phyloP scores from a whole-genome alignment of 768 basidiomycete genomes.

The Agrocybe chaxingu region DNA sequence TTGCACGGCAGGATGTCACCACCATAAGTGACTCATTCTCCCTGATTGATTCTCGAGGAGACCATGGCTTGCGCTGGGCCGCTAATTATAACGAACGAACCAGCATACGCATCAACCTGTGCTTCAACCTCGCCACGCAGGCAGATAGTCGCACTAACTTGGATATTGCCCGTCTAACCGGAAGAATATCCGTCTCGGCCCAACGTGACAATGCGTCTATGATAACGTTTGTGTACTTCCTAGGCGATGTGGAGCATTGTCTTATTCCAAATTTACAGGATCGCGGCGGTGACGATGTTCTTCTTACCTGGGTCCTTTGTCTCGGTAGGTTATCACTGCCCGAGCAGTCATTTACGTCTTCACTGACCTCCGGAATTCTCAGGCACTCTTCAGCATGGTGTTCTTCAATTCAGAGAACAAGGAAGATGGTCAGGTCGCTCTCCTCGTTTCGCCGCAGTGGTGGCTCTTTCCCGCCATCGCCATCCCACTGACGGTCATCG shows the following conservation, averaged over 20 bases:
- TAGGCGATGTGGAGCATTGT: too few relatives aligned
- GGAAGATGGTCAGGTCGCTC: background rate
- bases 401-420: background rate
- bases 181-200: background rate
- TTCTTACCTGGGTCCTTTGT: slow-evolving; percentile 3
- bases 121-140: slow-evolving; percentile 1
- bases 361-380: background rate
- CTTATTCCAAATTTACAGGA: background rate
- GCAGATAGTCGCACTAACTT: slow-evolving; percentile 1
- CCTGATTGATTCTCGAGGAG: background rate
- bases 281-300: slow-evolving; percentile 1
- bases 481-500: background rate
- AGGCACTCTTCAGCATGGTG: slow-evolving; percentile 2
- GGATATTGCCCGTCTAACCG: background rate
- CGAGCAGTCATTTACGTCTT: too few relatives aligned
- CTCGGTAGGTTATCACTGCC: background rate
- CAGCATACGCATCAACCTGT: slow-evolving; percentile 1
- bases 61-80: background rate
- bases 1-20: too few relatives aligned
- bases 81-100: slow-evolving; percentile 2
- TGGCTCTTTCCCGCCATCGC: background rate
- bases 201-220: slow-evolving; percentile 2
- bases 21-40: background rate
- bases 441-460: background rate
- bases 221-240: slow-evolving; percentile 1